Evolutionary conservation across 371 early-diverging fungal genomes (phyloP), one percentile per base, ranked within the genome.

Genomic region (Mortierella sp.): DNA sequence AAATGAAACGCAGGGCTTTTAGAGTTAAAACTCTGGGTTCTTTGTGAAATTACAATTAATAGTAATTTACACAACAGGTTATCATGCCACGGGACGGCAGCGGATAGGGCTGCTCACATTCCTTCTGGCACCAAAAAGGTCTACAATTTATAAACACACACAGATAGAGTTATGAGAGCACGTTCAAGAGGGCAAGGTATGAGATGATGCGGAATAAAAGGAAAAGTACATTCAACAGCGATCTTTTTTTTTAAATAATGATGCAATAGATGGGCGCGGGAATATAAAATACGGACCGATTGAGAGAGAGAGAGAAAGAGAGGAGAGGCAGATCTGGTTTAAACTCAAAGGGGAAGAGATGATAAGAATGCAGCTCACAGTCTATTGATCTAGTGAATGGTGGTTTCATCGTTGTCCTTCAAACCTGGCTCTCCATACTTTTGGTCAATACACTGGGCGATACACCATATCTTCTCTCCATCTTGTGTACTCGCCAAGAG

Each of bases 21-120:
- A 49, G 19, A 19, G 49, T 49, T 49, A 49, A 49, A 8, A 17
- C 49, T 49, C 8, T 5, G 23, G 23, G 10, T 53, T 4, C 28
- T 23, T 53, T 2, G 53, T 7, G 23, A 15, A 53, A 53, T 53
- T 53, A 53, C 28, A 53, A 53, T 53, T 53, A 15, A 53, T 53
- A 26, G n/a, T 45, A 53, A 53, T 53, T 53, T 53, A 53, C 53
- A 53, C 53, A 53, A 53, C 53, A 23, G 15, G 28, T 28, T 28
- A 26, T 28, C 10, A 3, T 23, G 28, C 53, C 53, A 53, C 23
- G 15, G 26, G 53, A 53, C 28, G 49, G 8, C 4, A 19, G 49
- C 8, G n/a, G 23, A 23, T 8, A 23, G 5, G 28, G 23, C 13
- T 26, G 53, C 53, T 53, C 53, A 53, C 53, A 53, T 26, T 53